Evolutionary conservation across 2,329 filamentous ascomycete species (phyloP).

Genomic region (Trichoderma arundinaceum): DNA sequence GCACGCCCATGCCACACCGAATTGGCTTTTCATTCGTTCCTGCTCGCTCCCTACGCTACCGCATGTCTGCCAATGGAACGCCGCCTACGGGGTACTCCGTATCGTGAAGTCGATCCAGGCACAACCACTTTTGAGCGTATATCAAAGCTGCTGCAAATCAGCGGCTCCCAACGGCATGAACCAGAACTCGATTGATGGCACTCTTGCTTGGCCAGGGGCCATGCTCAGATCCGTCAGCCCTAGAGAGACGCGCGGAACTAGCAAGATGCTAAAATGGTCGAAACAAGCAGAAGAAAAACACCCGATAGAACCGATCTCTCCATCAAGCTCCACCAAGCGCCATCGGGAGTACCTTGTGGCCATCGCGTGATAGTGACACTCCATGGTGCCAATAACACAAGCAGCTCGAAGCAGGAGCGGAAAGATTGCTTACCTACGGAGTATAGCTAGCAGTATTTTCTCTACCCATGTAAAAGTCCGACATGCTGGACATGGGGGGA

Average conservation of each 20-base stretch:
- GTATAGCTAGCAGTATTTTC: too few species aligned
- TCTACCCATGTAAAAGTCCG: background rate
- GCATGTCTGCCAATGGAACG: too few species aligned
- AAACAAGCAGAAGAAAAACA: too few species aligned
- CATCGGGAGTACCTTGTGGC: background rate
- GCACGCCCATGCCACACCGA: background rate
- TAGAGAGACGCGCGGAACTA: background rate
- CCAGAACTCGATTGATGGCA: background rate
- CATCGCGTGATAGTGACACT: background rate
- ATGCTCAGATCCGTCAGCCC: background rate
- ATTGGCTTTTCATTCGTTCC: background rate
- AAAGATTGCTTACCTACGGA: background rate
- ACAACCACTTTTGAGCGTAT: background rate
- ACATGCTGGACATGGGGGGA: background rate
- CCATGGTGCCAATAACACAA: background rate
- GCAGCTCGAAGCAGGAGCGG: background rate
- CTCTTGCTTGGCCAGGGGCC: background rate
- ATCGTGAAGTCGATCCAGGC: background rate
- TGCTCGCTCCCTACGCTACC: background rate
- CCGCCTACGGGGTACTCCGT: background rate
- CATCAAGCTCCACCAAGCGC: background rate
- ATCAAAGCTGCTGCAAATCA: background rate
- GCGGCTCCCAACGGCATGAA: background rate
- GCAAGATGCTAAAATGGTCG: background rate
- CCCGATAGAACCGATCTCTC: constrained; percentile 7